These are phyloP conservation scores for Bigelowiella natans DNA, from an alignment of 78 protist species.

Conservation along the genomic window DNA sequence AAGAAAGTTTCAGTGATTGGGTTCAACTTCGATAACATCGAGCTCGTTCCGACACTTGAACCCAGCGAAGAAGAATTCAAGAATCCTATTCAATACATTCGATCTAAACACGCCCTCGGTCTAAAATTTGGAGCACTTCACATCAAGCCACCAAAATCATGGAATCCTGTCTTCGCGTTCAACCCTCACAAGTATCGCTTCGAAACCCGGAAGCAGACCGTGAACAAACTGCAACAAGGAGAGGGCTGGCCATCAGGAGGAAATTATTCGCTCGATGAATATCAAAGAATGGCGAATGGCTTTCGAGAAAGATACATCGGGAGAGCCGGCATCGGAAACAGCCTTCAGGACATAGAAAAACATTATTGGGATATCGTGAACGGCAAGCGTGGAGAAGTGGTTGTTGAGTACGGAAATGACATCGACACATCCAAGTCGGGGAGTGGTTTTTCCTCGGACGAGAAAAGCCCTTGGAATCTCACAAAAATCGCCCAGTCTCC, in stretches of 20 bases:
- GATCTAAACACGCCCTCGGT: neutral
- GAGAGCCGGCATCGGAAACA: neutral
- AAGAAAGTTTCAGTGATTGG: neutral
- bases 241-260: neutral
- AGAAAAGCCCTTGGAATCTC: neutral
- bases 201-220: neutral
- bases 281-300: neutral
- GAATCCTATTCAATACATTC: neutral
- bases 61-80: neutral
- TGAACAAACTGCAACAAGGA: neutral
- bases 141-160: conserved; percentile 11
- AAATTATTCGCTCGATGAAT: neutral
- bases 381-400: too few relatives aligned
- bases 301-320: neutral
- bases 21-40: too few relatives aligned
- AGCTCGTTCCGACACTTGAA: neutral
- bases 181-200: neutral
- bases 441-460: neutral
- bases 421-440: neutral
- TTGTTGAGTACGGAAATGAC: neutral
- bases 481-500: neutral
- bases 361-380: neutral
- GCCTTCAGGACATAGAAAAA: neutral
- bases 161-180: neutral
- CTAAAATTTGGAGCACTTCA: neutral